A percentile compares a stretch with the other conserved stretches of the same genome.
Conservation (phyloP, 2,329 filamentous ascomycete species). For the Ophiostoma novo-ulmi region DNA sequence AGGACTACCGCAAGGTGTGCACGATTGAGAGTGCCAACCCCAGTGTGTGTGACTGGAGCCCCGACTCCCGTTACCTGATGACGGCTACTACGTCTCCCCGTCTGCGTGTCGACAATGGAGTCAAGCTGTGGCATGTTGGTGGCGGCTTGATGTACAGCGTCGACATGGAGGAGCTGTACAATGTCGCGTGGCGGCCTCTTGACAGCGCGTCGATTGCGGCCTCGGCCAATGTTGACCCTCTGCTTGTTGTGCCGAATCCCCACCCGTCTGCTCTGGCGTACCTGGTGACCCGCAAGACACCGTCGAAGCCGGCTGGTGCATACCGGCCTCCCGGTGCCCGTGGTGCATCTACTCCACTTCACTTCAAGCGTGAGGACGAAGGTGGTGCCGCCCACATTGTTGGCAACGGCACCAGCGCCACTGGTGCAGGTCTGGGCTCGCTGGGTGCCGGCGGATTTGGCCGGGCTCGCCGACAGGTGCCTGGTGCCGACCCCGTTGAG, state of each 20-base stretch:
- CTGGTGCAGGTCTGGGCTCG: slow-evolving; percentile 60
- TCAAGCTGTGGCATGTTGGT: slow-evolving; percentile 89
- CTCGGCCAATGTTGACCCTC: slow-evolving; percentile 60
- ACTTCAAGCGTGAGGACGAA: slow-evolving; percentile 97
- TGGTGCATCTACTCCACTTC: slow-evolving; percentile 79
- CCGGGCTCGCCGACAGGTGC: slow-evolving; percentile 68
- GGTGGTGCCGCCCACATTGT: slow-evolving; percentile 78
- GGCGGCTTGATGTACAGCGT: slow-evolving; percentile 90
- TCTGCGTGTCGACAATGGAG: slow-evolving; percentile 90
- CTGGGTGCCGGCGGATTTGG: slow-evolving; percentile 66
- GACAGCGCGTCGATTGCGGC: slow-evolving; percentile 26
- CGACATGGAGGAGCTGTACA: slow-evolving; percentile 91
- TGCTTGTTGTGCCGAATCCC: slow-evolving; percentile 67
- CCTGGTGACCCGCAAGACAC: slow-evolving; percentile 82
- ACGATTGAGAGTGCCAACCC: slow-evolving; percentile 95
- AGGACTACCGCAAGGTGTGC: slow-evolving; percentile 85
- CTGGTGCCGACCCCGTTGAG: slow-evolving; percentile 73
- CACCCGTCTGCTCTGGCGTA: slow-evolving; percentile 80
- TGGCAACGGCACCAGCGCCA: slow-evolving; percentile 63
- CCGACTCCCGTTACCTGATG: slow-evolving; percentile 90
- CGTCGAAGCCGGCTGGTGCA: slow-evolving; percentile 93
- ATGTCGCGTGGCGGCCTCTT: slow-evolving; percentile 78
- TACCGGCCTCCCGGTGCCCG: slow-evolving; percentile 93
- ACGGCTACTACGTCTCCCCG: slow-evolving; percentile 96
- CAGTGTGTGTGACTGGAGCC: slow-evolving; percentile 95